A percentile compares a stretch with the other conserved stretches of the same genome.
Evolutionary conservation across 2,329 filamentous ascomycete species (phyloP).

Genomic region (Aphanoascus verrucosus): DNA sequence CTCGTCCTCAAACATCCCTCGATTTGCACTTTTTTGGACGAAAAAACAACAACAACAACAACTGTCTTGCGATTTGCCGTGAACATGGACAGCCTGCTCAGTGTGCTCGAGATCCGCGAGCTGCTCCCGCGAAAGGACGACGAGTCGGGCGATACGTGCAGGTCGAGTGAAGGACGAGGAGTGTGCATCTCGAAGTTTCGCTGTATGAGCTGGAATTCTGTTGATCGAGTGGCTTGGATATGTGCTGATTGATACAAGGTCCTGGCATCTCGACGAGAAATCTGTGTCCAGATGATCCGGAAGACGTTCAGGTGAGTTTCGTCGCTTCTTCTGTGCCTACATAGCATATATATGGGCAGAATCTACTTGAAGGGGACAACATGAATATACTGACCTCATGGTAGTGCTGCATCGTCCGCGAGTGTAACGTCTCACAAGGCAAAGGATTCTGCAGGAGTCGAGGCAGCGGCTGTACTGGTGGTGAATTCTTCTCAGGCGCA

Average conservation of each 20-base stretch:
- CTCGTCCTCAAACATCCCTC: not conserved
- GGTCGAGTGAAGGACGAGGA: conserved; percentile 1
- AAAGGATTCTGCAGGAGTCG: conserved; percentile 6
- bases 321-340: too few relatives aligned
- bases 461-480: conserved; percentile 1
- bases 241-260: not conserved
- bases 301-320: conserved; percentile 4
- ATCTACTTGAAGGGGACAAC: not conserved
- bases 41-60: too few relatives aligned
- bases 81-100: not conserved
- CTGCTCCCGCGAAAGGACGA: not conserved
- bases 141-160: not conserved
- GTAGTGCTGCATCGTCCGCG: conserved; percentile 10
- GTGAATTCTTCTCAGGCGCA: conserved; percentile 6
- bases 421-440: conserved; percentile 4
- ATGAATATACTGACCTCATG: not conserved
- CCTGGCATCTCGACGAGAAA: conserved; percentile 2
- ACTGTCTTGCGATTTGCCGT: too few relatives aligned
- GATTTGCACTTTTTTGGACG: not conserved
- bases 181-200: conserved; percentile 4
- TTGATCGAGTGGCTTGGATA: not conserved
- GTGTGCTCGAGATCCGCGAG: not conserved
- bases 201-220: not conserved
- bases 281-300: conserved; percentile 1
- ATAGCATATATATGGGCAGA: too few relatives aligned